phyloP scores from a whole-genome alignment of 257 asterid genomes.

The Solanum microdontum region DNA sequence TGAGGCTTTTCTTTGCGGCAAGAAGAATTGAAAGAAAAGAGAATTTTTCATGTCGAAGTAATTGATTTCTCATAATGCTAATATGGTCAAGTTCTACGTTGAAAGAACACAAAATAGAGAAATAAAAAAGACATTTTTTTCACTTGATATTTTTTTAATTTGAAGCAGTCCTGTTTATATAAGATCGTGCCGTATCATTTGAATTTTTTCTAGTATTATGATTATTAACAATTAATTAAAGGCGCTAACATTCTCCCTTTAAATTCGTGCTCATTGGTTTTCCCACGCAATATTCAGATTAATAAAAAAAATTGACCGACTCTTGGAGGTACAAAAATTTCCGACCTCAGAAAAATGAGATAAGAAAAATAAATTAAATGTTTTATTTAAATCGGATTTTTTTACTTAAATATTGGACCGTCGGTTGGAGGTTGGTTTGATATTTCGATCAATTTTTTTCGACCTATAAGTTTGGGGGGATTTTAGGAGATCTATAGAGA shows the following conservation, averaged over 20 bases:
- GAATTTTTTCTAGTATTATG: not conserved
- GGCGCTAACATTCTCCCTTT: not conserved
- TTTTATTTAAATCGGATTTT: too few relatives aligned
- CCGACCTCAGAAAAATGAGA: not conserved
- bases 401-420: not conserved
- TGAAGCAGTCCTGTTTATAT: not conserved
- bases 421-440: not conserved
- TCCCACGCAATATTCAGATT: not conserved
- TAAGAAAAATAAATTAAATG: not conserved
- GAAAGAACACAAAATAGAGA: not conserved
- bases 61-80: not conserved
- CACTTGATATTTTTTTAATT: not conserved
- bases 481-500: not conserved
- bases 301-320: not conserved
- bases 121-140: not conserved
- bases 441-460: too few relatives aligned
- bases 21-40: not conserved
- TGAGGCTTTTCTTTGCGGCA: not conserved
- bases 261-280: not conserved
- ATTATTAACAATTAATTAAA: not conserved
- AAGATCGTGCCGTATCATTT: not conserved
- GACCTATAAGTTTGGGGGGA: not conserved
- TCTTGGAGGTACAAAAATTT: not conserved
- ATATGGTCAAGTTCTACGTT: not conserved
- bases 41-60: not conserved